Base-by-base conservation (phyloP, 176 grass and related monocot genomes). In the Eremochloa ophiuroides region DNA sequence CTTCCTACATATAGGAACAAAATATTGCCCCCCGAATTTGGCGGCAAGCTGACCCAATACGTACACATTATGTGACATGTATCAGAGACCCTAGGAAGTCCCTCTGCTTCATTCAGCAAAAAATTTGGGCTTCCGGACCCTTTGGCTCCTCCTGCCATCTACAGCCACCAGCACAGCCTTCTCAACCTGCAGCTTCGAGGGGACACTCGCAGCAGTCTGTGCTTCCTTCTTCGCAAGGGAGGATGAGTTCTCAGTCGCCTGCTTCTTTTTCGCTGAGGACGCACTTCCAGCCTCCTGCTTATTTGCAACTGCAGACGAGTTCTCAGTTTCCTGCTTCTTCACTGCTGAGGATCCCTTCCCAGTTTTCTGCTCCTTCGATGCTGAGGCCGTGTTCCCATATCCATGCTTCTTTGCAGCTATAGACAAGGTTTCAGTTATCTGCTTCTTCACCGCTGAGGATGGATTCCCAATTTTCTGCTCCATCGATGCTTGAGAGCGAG, bases 101-200 rank as follows among this genome's bases (percentile, higher is more conserved):
- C 1, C 50, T 71, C 48, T 29, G 43, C 58, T 71, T 89, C 74
- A 84, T 6, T 34, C 76, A 50, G 66, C 77, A 86, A 60, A 74
- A 67, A 84, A 48, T 74, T 90, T 90, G 0, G 67, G 83, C 59
- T 90, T 86, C 14, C 60, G 83, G 30, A 62, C 73, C 78, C 83
- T 86, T 66, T 86, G 83, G 22, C 88, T 90, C 59, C 88, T 85
- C 83, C 88, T 77, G 78, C 78, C 68, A 76, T 89, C 82, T 48
- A 73, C 78, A 31, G 51, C 73, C 28, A 90, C 83, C 88, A 78
- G 38, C 20, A 82, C 48, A 48, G 83, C 79, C 74, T 83, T 86
- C 37, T 82, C 83, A 67, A 66, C 46, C 74, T 26, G 82, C 40
- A 73, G 31, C 69, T 79, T 82, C n/a, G 48, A 31, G 13, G 66